phyloP scores from a whole-genome alignment of 305 asterid genomes.

The Fraxinus xanthoxyloides region DNA sequence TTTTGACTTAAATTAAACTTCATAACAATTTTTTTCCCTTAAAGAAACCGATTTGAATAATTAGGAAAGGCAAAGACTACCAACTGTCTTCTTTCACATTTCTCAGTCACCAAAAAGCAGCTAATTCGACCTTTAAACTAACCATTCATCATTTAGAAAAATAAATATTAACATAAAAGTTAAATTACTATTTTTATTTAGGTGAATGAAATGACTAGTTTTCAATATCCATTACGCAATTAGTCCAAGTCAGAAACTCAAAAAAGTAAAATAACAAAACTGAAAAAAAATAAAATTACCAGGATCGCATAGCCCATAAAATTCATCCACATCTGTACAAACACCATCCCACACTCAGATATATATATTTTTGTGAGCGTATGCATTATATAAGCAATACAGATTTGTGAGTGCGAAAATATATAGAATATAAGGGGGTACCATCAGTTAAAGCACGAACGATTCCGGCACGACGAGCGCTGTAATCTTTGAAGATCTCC shows the following conservation, averaged over 20 bases:
- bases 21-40: background rate
- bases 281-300: constrained; percentile 32
- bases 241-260: constrained; percentile 19
- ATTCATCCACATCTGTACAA: constrained; percentile 63
- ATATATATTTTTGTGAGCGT: background rate
- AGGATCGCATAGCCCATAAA: constrained; percentile 79
- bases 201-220: constrained; percentile 13
- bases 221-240: constrained; percentile 7
- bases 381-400: background rate
- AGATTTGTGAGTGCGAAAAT: background rate
- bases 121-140: background rate
- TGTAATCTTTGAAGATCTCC: constrained; percentile 86
- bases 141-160: background rate
- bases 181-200: constrained; percentile 15
- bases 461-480: constrained; percentile 76
- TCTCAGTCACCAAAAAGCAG: background rate
- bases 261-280: constrained; percentile 5
- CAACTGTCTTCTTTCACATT: background rate
- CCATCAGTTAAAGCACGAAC: constrained; percentile 78
- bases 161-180: background rate
- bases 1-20: background rate
- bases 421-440: constrained; percentile 20
- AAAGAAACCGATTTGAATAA: background rate
- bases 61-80: background rate
- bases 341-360: background rate